Evolutionary conservation across 805 yeast species (phyloP).

Genomic region (Nakazawaea wyomingensis): DNA sequence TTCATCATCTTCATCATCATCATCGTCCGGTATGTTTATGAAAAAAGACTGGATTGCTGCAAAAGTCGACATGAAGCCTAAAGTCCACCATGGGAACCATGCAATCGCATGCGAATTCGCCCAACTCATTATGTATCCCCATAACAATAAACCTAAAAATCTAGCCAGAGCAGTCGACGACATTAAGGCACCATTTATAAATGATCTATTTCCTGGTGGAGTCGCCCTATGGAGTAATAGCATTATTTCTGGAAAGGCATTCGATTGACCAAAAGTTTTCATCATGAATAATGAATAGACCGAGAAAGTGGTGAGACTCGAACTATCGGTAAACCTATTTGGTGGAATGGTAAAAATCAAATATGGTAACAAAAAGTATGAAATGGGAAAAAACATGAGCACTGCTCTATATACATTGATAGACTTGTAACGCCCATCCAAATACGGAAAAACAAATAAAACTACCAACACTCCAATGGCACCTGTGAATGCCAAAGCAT

Average conservation of each 20-base stretch:
- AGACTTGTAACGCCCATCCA: slow-evolving; percentile 44
- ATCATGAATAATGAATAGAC: slow-evolving; percentile 27
- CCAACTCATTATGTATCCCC: slow-evolving; percentile 36
- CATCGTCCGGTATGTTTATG: slow-evolving; percentile 8
- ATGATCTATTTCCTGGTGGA: slow-evolving; percentile 48
- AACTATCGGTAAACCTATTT: slow-evolving; percentile 1
- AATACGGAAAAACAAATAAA: slow-evolving; percentile 43
- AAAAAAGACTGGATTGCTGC: slow-evolving; percentile 9
- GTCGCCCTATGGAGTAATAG: slow-evolving; percentile 52
- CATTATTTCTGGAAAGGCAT: slow-evolving; percentile 48
- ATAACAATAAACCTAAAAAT: slow-evolving; percentile 48
- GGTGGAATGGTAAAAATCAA: slow-evolving; percentile 35
- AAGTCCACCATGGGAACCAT: slow-evolving; percentile 15
- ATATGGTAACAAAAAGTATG: slow-evolving; percentile 43
- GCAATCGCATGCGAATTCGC: slow-evolving; percentile 9
- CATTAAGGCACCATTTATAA: slow-evolving; percentile 53
- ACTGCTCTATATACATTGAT: slow-evolving; percentile 36
- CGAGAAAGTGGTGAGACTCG: not conserved
- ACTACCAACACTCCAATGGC: slow-evolving; percentile 45
- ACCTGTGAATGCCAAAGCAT: slow-evolving; percentile 48
- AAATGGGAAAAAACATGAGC: slow-evolving; percentile 36
- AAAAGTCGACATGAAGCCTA: slow-evolving; percentile 7
- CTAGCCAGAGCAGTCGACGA: slow-evolving; percentile 50
- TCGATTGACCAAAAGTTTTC: slow-evolving; percentile 31
- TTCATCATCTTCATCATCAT: slow-evolving; percentile 3